Conservation (phyloP, 768 basidiomycete genomes). For the Suillus occidentalis region DNA sequence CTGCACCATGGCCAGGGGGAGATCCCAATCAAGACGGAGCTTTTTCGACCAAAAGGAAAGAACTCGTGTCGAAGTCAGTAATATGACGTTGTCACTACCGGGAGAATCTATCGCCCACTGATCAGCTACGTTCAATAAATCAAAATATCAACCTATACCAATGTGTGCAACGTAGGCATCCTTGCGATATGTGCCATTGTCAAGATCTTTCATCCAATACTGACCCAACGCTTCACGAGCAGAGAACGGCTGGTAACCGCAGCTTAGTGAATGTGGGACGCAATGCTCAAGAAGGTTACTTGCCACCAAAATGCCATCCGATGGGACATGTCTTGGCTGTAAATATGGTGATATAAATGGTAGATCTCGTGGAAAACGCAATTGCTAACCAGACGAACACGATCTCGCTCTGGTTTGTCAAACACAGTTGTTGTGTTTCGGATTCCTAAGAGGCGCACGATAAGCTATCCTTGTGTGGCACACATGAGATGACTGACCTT, state of each 20-base stretch:
- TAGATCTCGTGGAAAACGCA: not conserved
- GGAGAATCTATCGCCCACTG: constrained; percentile 54
- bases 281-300: constrained; percentile 27
- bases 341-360: not conserved
- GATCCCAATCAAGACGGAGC: constrained; percentile 87
- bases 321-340: constrained; percentile 81
- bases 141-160: constrained; percentile 50
- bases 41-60: constrained; percentile 84
- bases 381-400: constrained; percentile 68
- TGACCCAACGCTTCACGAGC: constrained; percentile 90
- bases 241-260: constrained; percentile 71
- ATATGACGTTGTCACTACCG: constrained; percentile 75
- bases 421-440: constrained; percentile 99
- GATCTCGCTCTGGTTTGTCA: constrained; percentile 86
- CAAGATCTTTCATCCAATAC: constrained; percentile 95
- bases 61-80: constrained; percentile 77
- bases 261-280: not conserved
- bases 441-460: constrained; percentile 59
- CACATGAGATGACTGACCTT: constrained; percentile 53
- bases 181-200: constrained; percentile 80
- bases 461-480: not conserved
- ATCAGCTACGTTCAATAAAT: constrained; percentile 10
- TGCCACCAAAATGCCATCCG: constrained; percentile 86
- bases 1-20: constrained; percentile 83
- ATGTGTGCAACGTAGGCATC: constrained; percentile 93